These are phyloP conservation scores for Flaveria robusta DNA, from an alignment of 129 eudicot genomes.

Conservation along the genomic window DNA sequence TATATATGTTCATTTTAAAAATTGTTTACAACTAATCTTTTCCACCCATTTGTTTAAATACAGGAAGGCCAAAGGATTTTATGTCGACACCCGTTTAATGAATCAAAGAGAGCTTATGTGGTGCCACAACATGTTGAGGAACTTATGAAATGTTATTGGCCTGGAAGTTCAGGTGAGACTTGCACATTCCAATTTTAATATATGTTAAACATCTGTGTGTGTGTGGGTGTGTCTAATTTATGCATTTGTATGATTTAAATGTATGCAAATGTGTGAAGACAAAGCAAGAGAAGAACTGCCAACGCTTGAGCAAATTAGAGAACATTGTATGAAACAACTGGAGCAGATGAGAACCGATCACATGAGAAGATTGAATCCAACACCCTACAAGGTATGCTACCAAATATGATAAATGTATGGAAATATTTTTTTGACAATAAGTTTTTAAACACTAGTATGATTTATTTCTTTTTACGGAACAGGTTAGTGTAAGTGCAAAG, in stretches of 20 bases:
- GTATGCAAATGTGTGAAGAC: conserved; percentile 39
- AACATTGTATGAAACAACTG: conserved; percentile 81
- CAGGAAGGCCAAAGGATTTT: conserved; percentile 85
- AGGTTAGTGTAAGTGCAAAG: conserved; percentile 97
- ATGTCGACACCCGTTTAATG: conserved; percentile 94
- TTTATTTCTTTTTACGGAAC: conserved; percentile 24
- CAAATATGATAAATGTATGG: neutral
- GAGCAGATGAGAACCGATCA: conserved; percentile 93
- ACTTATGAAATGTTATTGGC: conserved; percentile 93
- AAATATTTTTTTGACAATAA: neutral
- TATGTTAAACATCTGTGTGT: neutral
- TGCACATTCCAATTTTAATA: neutral
- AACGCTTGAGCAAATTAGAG: conserved; percentile 68
- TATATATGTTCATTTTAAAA: neutral
- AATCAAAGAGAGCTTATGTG: conserved; percentile 97
- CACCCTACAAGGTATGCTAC: conserved; percentile 83
- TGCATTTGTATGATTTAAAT: neutral
- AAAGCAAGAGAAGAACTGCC: conserved; percentile 78
- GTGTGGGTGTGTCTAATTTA: neutral
- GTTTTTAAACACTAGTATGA: neutral
- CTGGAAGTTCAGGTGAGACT: conserved; percentile 71
- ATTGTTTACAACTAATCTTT: neutral
- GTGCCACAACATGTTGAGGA: conserved; percentile 97
- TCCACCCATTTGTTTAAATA: neutral
- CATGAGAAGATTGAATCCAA: conserved; percentile 98